Evolutionary conservation across 1,284 basidiomycete genomes (phyloP).

Genomic region (Moesziomyces globuligerus): DNA sequence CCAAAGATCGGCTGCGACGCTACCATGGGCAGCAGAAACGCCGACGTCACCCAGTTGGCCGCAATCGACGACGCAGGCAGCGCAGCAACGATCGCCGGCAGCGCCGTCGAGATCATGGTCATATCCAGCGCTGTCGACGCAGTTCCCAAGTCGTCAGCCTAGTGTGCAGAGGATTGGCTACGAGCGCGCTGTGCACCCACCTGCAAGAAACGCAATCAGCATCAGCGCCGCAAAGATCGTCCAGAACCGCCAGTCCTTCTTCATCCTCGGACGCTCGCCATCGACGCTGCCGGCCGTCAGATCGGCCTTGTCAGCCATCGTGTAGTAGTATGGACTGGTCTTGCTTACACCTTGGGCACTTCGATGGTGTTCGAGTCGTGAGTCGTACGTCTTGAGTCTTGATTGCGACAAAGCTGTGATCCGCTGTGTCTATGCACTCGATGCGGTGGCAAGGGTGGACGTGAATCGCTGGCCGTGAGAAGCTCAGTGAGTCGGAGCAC

Average conservation of each 20-base stretch:
- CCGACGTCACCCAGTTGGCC: slow-evolving; percentile 48
- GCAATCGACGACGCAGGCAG: slow-evolving; percentile 34
- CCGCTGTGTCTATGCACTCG: no score
- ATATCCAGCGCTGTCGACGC: slow-evolving; percentile 24
- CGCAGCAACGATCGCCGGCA: slow-evolving; percentile 38
- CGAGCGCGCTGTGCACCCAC: no score
- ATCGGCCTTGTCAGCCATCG: neutral
- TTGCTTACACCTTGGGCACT: no score
- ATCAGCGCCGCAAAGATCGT: slow-evolving; percentile 20
- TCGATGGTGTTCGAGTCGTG: no score
- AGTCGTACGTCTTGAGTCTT: no score
- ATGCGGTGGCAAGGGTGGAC: no score
- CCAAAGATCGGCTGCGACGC: slow-evolving; percentile 51
- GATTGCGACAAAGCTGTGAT: no score
- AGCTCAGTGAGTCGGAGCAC: no score
- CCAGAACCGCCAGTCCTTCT: slow-evolving; percentile 29
- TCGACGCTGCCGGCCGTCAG: neutral
- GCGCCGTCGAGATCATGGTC: slow-evolving; percentile 53
- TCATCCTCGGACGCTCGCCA: slow-evolving; percentile 4
- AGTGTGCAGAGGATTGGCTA: no score
- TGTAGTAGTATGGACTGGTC: no score
- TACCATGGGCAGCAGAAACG: slow-evolving; percentile 44
- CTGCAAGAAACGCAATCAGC: slow-evolving; percentile 18
- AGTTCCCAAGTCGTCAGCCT: neutral
- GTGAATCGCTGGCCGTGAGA: no score